phyloP scores from a whole-genome alignment of 768 basidiomycete genomes.

The Russula abietina region DNA sequence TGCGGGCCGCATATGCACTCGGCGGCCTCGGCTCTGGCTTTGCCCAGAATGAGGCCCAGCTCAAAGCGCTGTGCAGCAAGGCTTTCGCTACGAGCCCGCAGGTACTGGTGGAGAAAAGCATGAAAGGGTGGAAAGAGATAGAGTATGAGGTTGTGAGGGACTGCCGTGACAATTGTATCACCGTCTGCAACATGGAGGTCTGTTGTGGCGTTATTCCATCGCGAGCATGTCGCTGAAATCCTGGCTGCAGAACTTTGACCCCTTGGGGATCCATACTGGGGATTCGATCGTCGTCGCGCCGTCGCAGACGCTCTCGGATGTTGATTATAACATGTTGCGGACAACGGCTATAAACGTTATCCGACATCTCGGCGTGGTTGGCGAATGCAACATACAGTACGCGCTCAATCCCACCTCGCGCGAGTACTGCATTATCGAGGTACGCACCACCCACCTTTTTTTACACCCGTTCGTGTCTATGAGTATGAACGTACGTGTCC shows the following conservation, averaged over 20 bases:
- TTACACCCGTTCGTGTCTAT: not conserved
- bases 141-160: constrained; percentile 99
- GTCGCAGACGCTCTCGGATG: constrained; percentile 96
- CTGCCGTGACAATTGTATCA: constrained; percentile 97
- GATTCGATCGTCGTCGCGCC: constrained; percentile 98
- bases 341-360: constrained; percentile 98
- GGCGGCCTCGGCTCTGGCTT: constrained; percentile 96
- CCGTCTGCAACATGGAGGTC: constrained; percentile 99
- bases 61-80: constrained; percentile 82
- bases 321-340: constrained; percentile 99
- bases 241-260: constrained; percentile 84
- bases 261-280: constrained; percentile 95
- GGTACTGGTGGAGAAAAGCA: constrained; percentile 97
- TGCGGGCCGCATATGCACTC: constrained; percentile 93
- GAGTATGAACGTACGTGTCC: not conserved
- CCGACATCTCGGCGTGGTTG: constrained; percentile 94
- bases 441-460: constrained; percentile 29
- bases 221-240: not conserved
- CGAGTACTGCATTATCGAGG: constrained; percentile 99
- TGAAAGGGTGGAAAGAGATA: constrained; percentile 99
- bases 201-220: constrained; percentile 28
- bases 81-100: constrained; percentile 98
- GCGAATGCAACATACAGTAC: constrained; percentile 99
- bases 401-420: constrained; percentile 92
- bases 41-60: constrained; percentile 88